These are phyloP conservation scores for Chlamydomonas incerta DNA, from an alignment of 139 green algal species.

Conservation along the genomic window DNA sequence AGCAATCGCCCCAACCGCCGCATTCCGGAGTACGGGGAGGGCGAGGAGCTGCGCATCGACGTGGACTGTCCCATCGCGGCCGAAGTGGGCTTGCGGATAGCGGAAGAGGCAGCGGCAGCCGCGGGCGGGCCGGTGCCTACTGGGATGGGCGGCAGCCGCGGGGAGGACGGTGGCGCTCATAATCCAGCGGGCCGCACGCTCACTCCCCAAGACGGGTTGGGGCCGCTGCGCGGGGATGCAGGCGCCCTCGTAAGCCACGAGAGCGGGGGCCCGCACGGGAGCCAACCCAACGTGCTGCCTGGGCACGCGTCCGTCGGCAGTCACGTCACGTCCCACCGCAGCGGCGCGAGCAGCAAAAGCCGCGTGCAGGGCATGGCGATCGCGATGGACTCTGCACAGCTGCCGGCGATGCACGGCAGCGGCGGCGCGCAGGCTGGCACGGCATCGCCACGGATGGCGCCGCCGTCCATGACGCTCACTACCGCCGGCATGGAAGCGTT, in stretches of 20 bases:
- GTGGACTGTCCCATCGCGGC: not conserved
- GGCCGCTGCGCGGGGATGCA: too few relatives aligned
- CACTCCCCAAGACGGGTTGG: too few relatives aligned
- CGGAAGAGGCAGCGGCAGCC: not conserved
- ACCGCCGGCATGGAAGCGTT: not conserved
- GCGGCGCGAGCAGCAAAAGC: too few relatives aligned
- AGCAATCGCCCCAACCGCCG: slow-evolving; percentile 35
- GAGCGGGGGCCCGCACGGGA: too few relatives aligned
- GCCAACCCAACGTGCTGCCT: too few relatives aligned
- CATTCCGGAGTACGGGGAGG: not conserved
- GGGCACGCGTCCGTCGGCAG: too few relatives aligned
- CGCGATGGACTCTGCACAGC: too few relatives aligned
- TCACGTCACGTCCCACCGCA: too few relatives aligned
- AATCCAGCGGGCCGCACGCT: too few relatives aligned
- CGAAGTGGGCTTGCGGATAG: not conserved
- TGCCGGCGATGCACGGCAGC: not conserved
- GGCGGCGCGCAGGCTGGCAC: too few relatives aligned
- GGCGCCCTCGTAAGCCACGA: too few relatives aligned
- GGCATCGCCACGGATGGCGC: not conserved
- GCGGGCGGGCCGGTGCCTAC: not conserved
- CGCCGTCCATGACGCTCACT: not conserved
- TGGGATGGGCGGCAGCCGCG: not conserved
- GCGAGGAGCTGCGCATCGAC: not conserved
- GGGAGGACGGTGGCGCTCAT: not conserved
- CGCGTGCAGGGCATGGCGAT: too few relatives aligned